A percentile compares a stretch with the other conserved stretches of the same genome.
These are phyloP conservation scores for Lentinula novae-zelandiae DNA, from an alignment of 1,284 basidiomycete species.

Conservation along the genomic window DNA sequence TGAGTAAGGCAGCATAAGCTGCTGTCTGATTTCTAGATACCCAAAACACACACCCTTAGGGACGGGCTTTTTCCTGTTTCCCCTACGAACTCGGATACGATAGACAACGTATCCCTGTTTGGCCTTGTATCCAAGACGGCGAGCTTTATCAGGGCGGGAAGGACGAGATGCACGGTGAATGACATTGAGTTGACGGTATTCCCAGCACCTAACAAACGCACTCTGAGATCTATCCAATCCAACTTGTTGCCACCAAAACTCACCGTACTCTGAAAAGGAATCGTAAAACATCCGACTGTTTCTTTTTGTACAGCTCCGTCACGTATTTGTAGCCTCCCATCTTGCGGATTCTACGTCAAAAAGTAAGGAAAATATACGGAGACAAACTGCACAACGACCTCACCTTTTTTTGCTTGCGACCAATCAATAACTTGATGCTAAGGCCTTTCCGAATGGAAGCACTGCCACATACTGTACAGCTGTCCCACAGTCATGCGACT, in stretches of 20 bases:
- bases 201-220: slow-evolving; percentile 80
- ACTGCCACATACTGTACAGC: background rate
- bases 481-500: background rate
- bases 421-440: background rate
- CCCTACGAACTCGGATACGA: slow-evolving; percentile 95
- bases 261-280: slow-evolving; percentile 97
- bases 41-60: slow-evolving; percentile 75
- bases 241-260: slow-evolving; percentile 23
- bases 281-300: slow-evolving; percentile 96
- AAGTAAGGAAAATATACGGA: background rate
- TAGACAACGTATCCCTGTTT: slow-evolving; percentile 99
- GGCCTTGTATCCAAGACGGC: slow-evolving; percentile 98
- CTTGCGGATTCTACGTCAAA: slow-evolving; percentile 28
- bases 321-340: slow-evolving; percentile 98
- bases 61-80: slow-evolving; percentile 99
- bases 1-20: background rate
- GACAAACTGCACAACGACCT: background rate
- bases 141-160: slow-evolving; percentile 98
- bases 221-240: background rate
- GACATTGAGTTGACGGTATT: slow-evolving; percentile 97
- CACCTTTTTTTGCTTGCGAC: background rate
- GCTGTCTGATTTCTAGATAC: background rate
- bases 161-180: slow-evolving; percentile 98
- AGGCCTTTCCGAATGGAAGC: background rate
- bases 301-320: slow-evolving; percentile 93